Percentiles rank a stretch among this genome's conserved stretches.
Evolutionary conservation across 345 rosid species (phyloP).

Genomic region (Dovyalis caffra): DNA sequence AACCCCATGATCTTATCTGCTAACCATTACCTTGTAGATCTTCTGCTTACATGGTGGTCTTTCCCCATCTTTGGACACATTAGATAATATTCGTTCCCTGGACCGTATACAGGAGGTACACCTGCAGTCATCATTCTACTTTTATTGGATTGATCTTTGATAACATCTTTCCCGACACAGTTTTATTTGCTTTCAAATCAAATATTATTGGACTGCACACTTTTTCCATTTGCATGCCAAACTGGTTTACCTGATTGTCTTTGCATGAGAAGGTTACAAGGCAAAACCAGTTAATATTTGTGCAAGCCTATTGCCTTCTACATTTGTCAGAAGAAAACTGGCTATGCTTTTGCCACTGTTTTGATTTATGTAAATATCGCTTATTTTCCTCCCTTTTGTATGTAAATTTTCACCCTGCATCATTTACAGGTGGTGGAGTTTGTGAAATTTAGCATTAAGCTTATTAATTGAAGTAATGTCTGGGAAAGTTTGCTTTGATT

Average conservation of each 20-base stretch:
- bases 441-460: not conserved
- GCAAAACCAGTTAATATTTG: not conserved
- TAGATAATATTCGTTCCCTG: slow-evolving; percentile 36
- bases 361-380: not conserved
- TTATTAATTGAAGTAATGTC: not conserved
- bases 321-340: not conserved
- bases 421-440: not conserved
- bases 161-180: not conserved
- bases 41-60: slow-evolving; percentile 43
- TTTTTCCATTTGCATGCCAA: not conserved
- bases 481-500: slow-evolving; percentile 1
- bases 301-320: not conserved
- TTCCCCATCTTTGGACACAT: slow-evolving; percentile 37
- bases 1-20: slow-evolving; percentile 6
- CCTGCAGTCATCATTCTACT: not conserved
- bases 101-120: slow-evolving; percentile 37
- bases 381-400: not conserved
- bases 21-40: slow-evolving; percentile 16
- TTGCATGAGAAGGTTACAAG: not conserved
- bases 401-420: no score
- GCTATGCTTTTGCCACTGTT: not conserved
- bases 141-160: not conserved
- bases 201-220: not conserved
- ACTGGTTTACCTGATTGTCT: not conserved
- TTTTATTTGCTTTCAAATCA: not conserved